Percentiles rank a stretch among this genome's conserved stretches.
Evolutionary conservation across 2,329 filamentous ascomycete species (phyloP).

Genomic region (Zymoseptoria pseudotritici): DNA sequence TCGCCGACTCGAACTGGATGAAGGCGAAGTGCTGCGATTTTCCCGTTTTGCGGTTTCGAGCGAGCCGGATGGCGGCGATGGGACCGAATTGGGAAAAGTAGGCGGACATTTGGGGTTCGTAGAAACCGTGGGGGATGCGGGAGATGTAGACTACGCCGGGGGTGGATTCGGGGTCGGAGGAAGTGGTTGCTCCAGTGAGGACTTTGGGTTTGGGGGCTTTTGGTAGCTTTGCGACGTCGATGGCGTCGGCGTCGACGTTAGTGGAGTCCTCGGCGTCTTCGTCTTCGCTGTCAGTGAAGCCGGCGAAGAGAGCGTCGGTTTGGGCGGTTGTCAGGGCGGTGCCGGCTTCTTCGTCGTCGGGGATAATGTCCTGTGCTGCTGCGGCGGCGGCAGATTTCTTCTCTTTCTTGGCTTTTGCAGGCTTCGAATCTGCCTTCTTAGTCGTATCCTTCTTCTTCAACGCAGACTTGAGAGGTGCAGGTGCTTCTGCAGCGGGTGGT

Average conservation of each 20-base stretch:
- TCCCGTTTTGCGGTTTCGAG: slow-evolving; percentile 86
- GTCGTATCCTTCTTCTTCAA: slow-evolving; percentile 22
- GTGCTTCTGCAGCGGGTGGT: slow-evolving; percentile 21
- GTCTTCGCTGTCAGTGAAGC: slow-evolving; percentile 43
- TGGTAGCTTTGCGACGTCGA: slow-evolving; percentile 33
- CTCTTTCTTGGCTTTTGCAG: slow-evolving; percentile 13
- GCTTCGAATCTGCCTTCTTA: slow-evolving; percentile 10
- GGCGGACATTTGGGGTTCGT: slow-evolving; percentile 86
- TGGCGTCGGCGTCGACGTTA: slow-evolving; percentile 31
- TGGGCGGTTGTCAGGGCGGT: slow-evolving; percentile 36
- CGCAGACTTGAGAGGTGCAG: slow-evolving; percentile 26
- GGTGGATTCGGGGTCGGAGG: slow-evolving; percentile 45
- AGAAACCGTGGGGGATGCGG: slow-evolving; percentile 90
- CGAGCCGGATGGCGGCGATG: slow-evolving; percentile 71
- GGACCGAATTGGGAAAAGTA: slow-evolving; percentile 93
- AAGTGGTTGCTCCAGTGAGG: slow-evolving; percentile 29
- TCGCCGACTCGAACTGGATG: slow-evolving; percentile 70
- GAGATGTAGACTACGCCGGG: slow-evolving; percentile 84
- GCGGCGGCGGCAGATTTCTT: slow-evolving; percentile 11
- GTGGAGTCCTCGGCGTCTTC: slow-evolving; percentile 24
- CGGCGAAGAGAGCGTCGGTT: slow-evolving; percentile 44
- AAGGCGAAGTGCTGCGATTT: slow-evolving; percentile 91
- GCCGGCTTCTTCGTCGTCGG: slow-evolving; percentile 25
- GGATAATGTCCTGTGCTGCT: slow-evolving; percentile 12
- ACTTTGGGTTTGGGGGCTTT: slow-evolving; percentile 31